phyloP scores from a whole-genome alignment of 2,329 filamentous ascomycete genomes.

The Colletotrichum kahawae region DNA sequence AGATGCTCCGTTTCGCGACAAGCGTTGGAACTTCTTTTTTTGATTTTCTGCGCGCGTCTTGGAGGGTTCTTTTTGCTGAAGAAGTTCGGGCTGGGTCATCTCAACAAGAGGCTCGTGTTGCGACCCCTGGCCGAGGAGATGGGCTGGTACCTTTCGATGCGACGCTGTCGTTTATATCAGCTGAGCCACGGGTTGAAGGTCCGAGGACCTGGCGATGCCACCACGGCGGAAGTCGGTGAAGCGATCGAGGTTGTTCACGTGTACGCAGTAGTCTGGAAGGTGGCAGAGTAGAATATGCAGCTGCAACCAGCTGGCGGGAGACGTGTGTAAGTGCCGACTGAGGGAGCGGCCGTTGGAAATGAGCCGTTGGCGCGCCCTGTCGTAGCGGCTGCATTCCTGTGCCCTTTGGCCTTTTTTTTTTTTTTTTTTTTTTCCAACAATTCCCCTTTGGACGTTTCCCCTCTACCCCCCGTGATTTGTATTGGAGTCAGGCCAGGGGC shows the following conservation, averaged over 20 bases:
- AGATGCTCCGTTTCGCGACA: constrained; percentile 6
- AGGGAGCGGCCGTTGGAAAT: background rate
- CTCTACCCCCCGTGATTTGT: too few relatives aligned
- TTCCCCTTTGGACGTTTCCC: too few relatives aligned
- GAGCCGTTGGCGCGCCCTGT: background rate
- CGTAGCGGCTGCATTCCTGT: background rate
- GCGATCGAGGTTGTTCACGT: background rate
- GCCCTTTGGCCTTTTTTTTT: background rate
- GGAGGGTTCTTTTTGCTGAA: background rate
- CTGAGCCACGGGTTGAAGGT: constrained; percentile 8
- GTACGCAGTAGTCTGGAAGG: background rate
- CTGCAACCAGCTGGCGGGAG: background rate
- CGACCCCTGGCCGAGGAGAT: constrained; percentile 1
- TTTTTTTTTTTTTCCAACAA: background rate
- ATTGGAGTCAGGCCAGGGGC: too few relatives aligned
- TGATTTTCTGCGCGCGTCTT: background rate
- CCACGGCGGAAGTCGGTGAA: background rate
- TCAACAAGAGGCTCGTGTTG: constrained; percentile 14
- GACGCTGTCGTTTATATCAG: constrained; percentile 6
- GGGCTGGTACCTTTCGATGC: background rate
- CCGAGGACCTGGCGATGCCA: background rate
- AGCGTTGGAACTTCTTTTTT: background rate
- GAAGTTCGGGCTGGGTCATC: constrained; percentile 9
- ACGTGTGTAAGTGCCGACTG: too few relatives aligned
- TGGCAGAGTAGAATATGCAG: too few relatives aligned